A percentile compares a stretch with the other conserved stretches of the same genome.
Conservation (phyloP, 2,329 filamentous ascomycete genomes). For the Catunica adiposa region DNA sequence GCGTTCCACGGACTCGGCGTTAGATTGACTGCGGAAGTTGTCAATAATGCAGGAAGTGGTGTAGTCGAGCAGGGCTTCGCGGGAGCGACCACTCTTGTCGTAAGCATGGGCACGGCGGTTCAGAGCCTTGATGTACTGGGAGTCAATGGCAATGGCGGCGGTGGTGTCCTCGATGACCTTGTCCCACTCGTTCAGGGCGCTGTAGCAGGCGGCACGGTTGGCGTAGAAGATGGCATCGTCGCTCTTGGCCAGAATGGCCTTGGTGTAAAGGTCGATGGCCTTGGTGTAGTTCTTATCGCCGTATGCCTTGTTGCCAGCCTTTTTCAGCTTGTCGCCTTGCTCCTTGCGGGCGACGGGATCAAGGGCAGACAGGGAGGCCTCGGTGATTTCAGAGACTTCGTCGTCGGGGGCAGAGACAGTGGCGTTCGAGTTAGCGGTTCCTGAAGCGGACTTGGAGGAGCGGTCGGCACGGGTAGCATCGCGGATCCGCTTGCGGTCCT, state of each 20-base stretch:
- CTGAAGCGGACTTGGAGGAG: constrained; percentile 10
- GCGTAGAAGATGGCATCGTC: constrained; percentile 98
- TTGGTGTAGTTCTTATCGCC: constrained; percentile 83
- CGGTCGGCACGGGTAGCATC: constrained; percentile 34
- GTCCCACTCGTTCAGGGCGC: constrained; percentile 81
- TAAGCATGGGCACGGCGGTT: constrained; percentile 95
- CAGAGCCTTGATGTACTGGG: constrained; percentile 91
- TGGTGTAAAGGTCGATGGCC: constrained; percentile 87
- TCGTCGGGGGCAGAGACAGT: constrained; percentile 35
- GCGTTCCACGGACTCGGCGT: constrained; percentile 78
- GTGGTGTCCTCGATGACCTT: constrained; percentile 96
- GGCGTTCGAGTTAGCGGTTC: constrained; percentile 5
- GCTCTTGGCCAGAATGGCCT: constrained; percentile 91
- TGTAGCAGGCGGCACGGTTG: constrained; percentile 94
- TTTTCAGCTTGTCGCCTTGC: constrained; percentile 83
- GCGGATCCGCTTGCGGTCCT: constrained; percentile 65
- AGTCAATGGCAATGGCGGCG: constrained; percentile 81
- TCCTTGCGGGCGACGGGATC: constrained; percentile 58
- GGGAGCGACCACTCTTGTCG: constrained; percentile 79
- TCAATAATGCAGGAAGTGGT: constrained; percentile 99
- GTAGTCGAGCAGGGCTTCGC: constrained; percentile 90
- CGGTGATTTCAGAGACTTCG: constrained; percentile 52
- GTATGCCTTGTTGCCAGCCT: constrained; percentile 90
- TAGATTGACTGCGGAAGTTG: constrained; percentile 81
- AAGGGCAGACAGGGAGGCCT: constrained; percentile 35